These are phyloP conservation scores for Pseudogymnoascus sp. DNA, from an alignment of 2,329 filamentous ascomycete species.

Conservation along the genomic window DNA sequence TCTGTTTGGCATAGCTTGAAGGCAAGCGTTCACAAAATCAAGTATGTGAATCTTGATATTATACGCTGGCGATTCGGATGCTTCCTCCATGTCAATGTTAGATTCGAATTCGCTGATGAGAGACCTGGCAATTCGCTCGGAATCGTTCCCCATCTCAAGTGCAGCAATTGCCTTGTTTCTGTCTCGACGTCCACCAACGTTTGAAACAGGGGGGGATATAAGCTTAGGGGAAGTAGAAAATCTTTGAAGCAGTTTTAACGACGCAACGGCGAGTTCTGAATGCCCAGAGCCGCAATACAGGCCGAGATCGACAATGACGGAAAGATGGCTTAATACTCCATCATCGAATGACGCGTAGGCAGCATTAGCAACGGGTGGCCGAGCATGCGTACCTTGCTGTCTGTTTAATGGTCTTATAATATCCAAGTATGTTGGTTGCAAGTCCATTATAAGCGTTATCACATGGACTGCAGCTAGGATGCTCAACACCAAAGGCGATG, in stretches of 20 bases:
- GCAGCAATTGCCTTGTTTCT: constrained; percentile 81
- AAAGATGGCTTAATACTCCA: constrained; percentile 71
- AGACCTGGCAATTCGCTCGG: constrained; percentile 68
- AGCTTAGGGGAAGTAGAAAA: constrained; percentile 78
- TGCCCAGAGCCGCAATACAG: constrained; percentile 81
- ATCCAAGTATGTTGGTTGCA: constrained; percentile 86
- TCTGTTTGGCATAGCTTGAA: constrained; percentile 63
- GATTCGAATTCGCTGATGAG: constrained; percentile 61
- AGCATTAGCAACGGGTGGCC: constrained; percentile 58
- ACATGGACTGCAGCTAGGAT: constrained; percentile 75
- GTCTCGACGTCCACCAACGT: constrained; percentile 51
- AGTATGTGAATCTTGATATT: constrained; percentile 76
- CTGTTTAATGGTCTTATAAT: constrained; percentile 75
- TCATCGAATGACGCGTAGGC: constrained; percentile 88
- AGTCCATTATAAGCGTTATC: constrained; percentile 70
- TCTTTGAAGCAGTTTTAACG: constrained; percentile 74
- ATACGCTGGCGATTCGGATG: constrained; percentile 63
- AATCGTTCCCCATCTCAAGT: constrained; percentile 72
- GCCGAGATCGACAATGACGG: constrained; percentile 72
- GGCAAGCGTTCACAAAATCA: constrained; percentile 74
- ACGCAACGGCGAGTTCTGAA: constrained; percentile 68
- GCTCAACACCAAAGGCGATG: constrained; percentile 73
- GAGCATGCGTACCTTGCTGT: constrained; percentile 49
- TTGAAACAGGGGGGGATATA: constrained; percentile 51
- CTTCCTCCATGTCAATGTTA: constrained; percentile 63